These are phyloP conservation scores for Wickerhamiella musiphila DNA, from an alignment of 805 yeast species.

Conservation along the genomic window DNA sequence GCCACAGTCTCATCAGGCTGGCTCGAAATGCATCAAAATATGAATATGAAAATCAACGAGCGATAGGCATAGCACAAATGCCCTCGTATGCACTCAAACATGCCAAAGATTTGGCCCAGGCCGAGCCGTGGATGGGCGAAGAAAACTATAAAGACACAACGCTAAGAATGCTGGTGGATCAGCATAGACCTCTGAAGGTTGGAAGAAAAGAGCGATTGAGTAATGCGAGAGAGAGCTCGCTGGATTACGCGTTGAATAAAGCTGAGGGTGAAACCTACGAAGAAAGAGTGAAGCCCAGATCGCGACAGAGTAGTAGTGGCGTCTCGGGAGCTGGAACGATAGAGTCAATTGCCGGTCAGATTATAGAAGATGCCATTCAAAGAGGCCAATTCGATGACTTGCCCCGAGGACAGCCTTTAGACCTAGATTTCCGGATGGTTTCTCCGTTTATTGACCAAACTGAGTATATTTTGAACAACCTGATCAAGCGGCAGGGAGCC, in stretches of 20 bases:
- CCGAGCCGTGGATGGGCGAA: constrained; percentile 43
- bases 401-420: constrained; percentile 47
- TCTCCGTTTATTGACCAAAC: constrained; percentile 47
- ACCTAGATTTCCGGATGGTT: constrained; percentile 7
- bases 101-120: constrained; percentile 30
- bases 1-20: no score
- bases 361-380: constrained; percentile 55
- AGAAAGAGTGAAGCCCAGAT: constrained; percentile 7
- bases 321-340: constrained; percentile 21
- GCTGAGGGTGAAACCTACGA: constrained; percentile 16
- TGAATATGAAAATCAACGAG: constrained; percentile 25
- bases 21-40: no score
- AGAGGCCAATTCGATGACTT: constrained; percentile 52
- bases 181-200: constrained; percentile 25
- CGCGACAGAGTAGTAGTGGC: constrained; percentile 7
- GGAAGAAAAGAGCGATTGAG: constrained; percentile 27
- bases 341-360: constrained; percentile 52
- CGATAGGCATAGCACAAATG: constrained; percentile 26
- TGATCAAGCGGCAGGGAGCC: constrained; percentile 53
- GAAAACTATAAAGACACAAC: constrained; percentile 32
- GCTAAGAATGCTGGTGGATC: constrained; percentile 39
- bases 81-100: constrained; percentile 31
- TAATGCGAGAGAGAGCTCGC: constrained; percentile 44
- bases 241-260: constrained; percentile 42
- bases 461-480: constrained; percentile 65